Percentiles rank a stretch among this genome's conserved stretches.
These are phyloP conservation scores for Termitomyces sp. DNA, from an alignment of 768 basidiomycete species.

Conservation along the genomic window DNA sequence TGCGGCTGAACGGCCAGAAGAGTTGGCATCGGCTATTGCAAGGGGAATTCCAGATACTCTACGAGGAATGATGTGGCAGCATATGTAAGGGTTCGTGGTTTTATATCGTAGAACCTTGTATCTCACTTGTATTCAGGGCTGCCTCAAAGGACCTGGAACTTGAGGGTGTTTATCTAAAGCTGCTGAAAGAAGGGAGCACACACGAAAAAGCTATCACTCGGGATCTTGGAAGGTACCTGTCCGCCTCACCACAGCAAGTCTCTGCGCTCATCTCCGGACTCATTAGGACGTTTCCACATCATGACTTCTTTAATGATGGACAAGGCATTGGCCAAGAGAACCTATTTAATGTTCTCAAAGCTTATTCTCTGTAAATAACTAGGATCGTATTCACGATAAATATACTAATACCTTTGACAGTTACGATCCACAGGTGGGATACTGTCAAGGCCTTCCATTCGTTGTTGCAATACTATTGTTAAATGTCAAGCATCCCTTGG, in stretches of 20 bases:
- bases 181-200: conserved; percentile 78
- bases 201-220: conserved; percentile 95
- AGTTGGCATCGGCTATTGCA: conserved; percentile 87
- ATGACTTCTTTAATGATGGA: conserved; percentile 92
- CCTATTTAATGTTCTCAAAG: conserved; percentile 95
- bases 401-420: conserved; percentile 29
- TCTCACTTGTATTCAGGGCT: conserved; percentile 48
- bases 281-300: conserved; percentile 89
- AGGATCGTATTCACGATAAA: background rate
- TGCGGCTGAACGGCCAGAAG: conserved; percentile 72
- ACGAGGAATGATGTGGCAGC: conserved; percentile 95
- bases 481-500: conserved; percentile 53
- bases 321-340: conserved; percentile 97
- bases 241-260: conserved; percentile 4
- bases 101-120: conserved; percentile 1
- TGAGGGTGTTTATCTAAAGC: conserved; percentile 75
- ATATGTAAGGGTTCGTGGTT: conserved; percentile 55
- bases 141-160: conserved; percentile 90
- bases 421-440: conserved; percentile 92
- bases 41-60: conserved; percentile 84
- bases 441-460: conserved; percentile 96
- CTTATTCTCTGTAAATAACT: conserved; percentile 79
- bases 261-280: background rate
- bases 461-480: conserved; percentile 91
- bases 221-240: conserved; percentile 75